These are phyloP conservation scores for Xylaria sp. DNA, from an alignment of 2,329 filamentous ascomycete species.

Conservation along the genomic window DNA sequence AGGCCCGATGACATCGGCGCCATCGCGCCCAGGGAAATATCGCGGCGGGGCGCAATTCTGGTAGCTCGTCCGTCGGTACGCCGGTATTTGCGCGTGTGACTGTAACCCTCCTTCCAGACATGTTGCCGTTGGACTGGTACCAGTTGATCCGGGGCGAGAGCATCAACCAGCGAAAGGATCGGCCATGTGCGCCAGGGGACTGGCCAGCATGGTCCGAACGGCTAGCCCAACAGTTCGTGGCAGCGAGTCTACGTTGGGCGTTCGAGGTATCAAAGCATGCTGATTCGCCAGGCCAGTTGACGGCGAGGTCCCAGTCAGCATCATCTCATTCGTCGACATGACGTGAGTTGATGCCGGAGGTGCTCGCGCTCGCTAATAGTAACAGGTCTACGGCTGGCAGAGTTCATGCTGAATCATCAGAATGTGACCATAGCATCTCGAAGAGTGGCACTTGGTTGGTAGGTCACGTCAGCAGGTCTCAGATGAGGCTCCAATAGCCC, in stretches of 20 bases:
- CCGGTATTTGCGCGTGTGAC: slow-evolving; percentile 39
- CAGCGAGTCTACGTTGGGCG: slow-evolving; percentile 8
- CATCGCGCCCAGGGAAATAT: slow-evolving; percentile 24
- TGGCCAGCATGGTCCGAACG: slow-evolving; percentile 42
- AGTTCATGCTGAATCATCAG: slow-evolving; percentile 15
- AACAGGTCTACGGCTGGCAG: slow-evolving; percentile 9
- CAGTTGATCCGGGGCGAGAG: slow-evolving; percentile 25
- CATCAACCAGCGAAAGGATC: slow-evolving; percentile 39
- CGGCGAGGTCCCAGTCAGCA: slow-evolving; percentile 1
- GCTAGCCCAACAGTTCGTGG: slow-evolving; percentile 34
- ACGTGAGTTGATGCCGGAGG: slow-evolving; percentile 14
- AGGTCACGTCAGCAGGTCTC: slow-evolving; percentile 32
- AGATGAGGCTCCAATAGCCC: slow-evolving; percentile 42
- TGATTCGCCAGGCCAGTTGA: slow-evolving; percentile 25
- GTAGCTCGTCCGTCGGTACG: slow-evolving; percentile 2
- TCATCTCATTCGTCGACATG: slow-evolving; percentile 31
- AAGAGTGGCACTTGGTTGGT: slow-evolving; percentile 25
- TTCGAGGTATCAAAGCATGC: slow-evolving; percentile 16
- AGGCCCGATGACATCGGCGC: slow-evolving; percentile 37
- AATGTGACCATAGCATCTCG: slow-evolving; percentile 37
- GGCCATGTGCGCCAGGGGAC: slow-evolving; percentile 47
- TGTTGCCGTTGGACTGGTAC: slow-evolving; percentile 45
- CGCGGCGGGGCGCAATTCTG: slow-evolving; percentile 35
- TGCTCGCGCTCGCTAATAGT: slow-evolving; percentile 10
- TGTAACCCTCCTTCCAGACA: slow-evolving; percentile 42